phyloP scores from a whole-genome alignment of 768 basidiomycete species.

The Crepidotus variabilis region DNA sequence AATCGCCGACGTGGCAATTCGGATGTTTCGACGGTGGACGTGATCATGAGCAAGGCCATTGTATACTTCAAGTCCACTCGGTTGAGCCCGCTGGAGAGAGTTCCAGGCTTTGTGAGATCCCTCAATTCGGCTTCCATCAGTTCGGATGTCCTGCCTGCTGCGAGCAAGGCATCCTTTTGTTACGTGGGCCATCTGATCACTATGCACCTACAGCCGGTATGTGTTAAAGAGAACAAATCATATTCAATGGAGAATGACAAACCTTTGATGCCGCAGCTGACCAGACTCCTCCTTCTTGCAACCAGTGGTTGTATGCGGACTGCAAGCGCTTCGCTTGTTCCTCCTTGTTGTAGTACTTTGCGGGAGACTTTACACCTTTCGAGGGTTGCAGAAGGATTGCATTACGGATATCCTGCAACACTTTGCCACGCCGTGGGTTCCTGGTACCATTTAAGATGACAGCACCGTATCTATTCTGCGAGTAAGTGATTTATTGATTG shows the following conservation, averaged over 20 bases:
- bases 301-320: background rate
- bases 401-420: too few relatives aligned
- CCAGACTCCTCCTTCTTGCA: background rate
- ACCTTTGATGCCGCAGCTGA: conserved; percentile 1
- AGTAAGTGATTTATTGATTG: too few relatives aligned
- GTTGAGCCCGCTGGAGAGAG: background rate
- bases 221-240: background rate
- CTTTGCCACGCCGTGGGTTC: too few relatives aligned
- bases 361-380: too few relatives aligned
- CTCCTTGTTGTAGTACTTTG: background rate
- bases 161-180: conserved; percentile 8
- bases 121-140: conserved; percentile 3
- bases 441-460: too few relatives aligned
- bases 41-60: background rate
- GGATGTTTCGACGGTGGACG: background rate
- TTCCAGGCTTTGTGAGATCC: too few relatives aligned
- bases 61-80: conserved; percentile 1
- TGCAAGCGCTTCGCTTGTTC: background rate
- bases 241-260: background rate
- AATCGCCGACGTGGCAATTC: background rate
- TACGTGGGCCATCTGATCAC: background rate
- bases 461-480: too few relatives aligned
- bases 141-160: background rate
- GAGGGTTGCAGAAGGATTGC: too few relatives aligned
- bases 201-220: background rate